Percentiles rank a stretch among this genome's conserved stretches.
Evolutionary conservation across 192 early-diverging fungal species (phyloP).

Genomic region (Coemansia sp.): DNA sequence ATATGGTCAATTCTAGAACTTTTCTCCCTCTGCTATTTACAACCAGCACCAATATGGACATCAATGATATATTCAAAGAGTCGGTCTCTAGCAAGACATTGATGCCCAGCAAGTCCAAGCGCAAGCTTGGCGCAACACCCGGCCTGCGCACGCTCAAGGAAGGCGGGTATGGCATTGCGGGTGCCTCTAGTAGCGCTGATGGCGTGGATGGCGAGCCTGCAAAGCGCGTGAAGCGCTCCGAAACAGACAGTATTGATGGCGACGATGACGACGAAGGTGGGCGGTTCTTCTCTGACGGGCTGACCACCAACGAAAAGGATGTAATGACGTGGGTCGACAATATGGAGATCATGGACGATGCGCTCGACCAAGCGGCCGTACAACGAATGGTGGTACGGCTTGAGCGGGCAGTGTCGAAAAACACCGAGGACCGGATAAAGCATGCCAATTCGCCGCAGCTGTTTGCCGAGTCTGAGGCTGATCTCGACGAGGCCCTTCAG

Average conservation of each 20-base stretch:
- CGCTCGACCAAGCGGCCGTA: slow-evolving; percentile 65
- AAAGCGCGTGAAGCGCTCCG: slow-evolving; percentile 6
- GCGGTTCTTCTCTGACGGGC: slow-evolving; percentile 82
- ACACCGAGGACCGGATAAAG: slow-evolving; percentile 82
- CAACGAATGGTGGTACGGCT: slow-evolving; percentile 78
- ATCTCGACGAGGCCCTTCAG: slow-evolving; percentile 89
- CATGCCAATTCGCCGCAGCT: slow-evolving; percentile 58
- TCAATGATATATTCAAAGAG: slow-evolving; percentile 50
- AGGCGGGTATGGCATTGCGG: slow-evolving; percentile 34
- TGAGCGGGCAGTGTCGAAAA: slow-evolving; percentile 82
- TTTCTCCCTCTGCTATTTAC: neutral
- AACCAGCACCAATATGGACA: slow-evolving; percentile 20
- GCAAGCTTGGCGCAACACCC: slow-evolving; percentile 31
- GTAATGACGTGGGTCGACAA: slow-evolving; percentile 85
- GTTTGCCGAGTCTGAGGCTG: slow-evolving; percentile 95
- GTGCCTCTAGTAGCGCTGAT: neutral
- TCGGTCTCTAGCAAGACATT: slow-evolving; percentile 28
- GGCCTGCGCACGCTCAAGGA: slow-evolving; percentile 38
- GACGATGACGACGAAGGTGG: slow-evolving; percentile 74
- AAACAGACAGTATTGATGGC: neutral
- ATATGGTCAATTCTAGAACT: neutral
- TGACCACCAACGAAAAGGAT: slow-evolving; percentile 70
- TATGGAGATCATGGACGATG: slow-evolving; percentile 62
- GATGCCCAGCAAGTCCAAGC: slow-evolving; percentile 25
- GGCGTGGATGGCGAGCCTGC: neutral